phyloP scores from a whole-genome alignment of 2,329 filamentous ascomycete genomes.

The Sporothrix curviconia region DNA sequence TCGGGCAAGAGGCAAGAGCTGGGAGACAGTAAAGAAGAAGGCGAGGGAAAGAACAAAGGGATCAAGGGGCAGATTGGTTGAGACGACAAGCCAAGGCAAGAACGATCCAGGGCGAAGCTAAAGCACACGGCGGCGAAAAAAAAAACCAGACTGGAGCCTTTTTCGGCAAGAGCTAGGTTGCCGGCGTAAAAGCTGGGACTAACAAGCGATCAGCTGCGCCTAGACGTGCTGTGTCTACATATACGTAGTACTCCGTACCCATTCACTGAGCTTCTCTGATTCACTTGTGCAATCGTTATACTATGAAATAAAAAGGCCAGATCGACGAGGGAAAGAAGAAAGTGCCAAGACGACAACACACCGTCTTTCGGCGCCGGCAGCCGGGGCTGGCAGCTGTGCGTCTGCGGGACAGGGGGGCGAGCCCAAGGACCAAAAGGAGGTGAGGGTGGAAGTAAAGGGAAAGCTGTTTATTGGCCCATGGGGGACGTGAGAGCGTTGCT shows the following conservation, averaged over 20 bases:
- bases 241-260: no score
- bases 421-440: background rate
- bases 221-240: background rate
- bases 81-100: background rate
- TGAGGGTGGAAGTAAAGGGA: background rate
- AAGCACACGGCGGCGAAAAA: slow-evolving; percentile 2
- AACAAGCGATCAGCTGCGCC: background rate
- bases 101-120: background rate
- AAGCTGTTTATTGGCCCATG: background rate
- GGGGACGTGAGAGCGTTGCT: background rate
- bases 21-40: background rate
- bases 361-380: slow-evolving; percentile 2
- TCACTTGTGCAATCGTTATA: no score
- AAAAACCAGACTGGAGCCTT: slow-evolving; percentile 7
- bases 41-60: background rate
- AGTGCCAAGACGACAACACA: background rate
- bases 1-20: background rate
- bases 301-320: background rate
- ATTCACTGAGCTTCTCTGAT: no score
- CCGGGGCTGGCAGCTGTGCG: background rate
- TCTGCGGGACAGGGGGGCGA: background rate
- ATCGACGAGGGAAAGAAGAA: background rate
- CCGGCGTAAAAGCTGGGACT: background rate
- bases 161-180: slow-evolving; percentile 1
- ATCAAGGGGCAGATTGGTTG: background rate